Conservation (phyloP, 768 basidiomycete species). For the Kwoniella sp. region DNA sequence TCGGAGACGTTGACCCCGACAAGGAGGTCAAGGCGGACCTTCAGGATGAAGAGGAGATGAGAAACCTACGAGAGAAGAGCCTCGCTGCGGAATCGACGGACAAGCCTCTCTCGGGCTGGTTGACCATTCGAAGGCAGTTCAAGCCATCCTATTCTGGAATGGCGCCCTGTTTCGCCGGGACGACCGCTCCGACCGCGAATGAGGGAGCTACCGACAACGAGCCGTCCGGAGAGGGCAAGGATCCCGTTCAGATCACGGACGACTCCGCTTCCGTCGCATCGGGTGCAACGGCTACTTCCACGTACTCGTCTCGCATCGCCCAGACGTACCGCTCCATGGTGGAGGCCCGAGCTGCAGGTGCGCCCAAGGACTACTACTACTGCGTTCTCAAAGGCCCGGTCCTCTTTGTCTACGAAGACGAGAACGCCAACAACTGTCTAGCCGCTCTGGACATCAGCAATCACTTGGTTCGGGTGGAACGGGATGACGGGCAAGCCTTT, state of each 20-base stretch:
- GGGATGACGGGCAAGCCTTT: slow-evolving; percentile 56
- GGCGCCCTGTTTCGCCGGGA: slow-evolving; percentile 6
- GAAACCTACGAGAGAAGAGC: slow-evolving; percentile 32
- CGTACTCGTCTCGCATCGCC: slow-evolving; percentile 31
- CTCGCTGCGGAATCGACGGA: too few relatives aligned
- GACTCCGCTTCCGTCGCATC: neutral
- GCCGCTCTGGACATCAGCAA: slow-evolving; percentile 80
- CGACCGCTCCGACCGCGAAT: neutral
- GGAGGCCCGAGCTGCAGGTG: slow-evolving; percentile 34
- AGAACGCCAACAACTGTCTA: slow-evolving; percentile 81
- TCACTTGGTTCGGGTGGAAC: slow-evolving; percentile 69
- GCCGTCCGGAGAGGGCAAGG: slow-evolving; percentile 9
- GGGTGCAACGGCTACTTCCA: slow-evolving; percentile 4
- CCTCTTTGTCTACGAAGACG: slow-evolving; percentile 89
- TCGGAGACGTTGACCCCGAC: slow-evolving; percentile 57
- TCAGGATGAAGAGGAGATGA: slow-evolving; percentile 33
- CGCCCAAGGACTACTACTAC: slow-evolving; percentile 90
- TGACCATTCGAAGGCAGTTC: slow-evolving; percentile 40
- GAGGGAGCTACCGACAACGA: slow-evolving; percentile 13
- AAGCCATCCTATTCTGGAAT: slow-evolving; percentile 3
- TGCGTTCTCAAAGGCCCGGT: slow-evolving; percentile 86
- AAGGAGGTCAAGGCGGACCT: slow-evolving; percentile 50
- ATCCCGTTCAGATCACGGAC: too few relatives aligned
- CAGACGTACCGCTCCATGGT: slow-evolving; percentile 34
- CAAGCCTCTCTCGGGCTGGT: slow-evolving; percentile 34